Conservation (phyloP, 352 stramenopile species). For the Phytophthora citricola region DNA sequence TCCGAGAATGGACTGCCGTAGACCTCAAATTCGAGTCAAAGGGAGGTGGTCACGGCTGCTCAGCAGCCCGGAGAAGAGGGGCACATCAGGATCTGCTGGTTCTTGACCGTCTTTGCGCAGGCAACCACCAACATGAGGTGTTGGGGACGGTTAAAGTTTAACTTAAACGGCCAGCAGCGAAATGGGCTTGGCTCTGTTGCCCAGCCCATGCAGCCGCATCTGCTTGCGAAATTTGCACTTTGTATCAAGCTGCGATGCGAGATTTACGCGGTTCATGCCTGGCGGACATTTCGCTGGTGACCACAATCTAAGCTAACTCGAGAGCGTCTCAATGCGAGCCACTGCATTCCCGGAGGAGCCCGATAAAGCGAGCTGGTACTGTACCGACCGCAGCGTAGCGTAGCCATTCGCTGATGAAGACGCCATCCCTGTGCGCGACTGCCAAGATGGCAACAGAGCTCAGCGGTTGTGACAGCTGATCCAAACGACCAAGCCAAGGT, state of each 20-base stretch:
- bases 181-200: conserved; percentile 35
- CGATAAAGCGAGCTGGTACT: too few relatives aligned
- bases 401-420: not conserved
- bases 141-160: conserved; percentile 3
- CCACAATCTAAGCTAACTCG: not conserved
- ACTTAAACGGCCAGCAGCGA: conserved; percentile 19
- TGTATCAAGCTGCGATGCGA: conserved; percentile 3
- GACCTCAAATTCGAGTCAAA: not conserved
- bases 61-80: conserved; percentile 14
- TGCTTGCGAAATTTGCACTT: conserved; percentile 30
- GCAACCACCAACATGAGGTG: conserved; percentile 1
- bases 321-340: conserved; percentile 1
- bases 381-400: too few relatives aligned
- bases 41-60: conserved; percentile 18
- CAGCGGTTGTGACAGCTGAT: not conserved
- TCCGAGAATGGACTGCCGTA: conserved; percentile 25
- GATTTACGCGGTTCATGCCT: conserved; percentile 7
- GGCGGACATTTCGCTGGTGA: conserved; percentile 4
- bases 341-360: too few relatives aligned
- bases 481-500: not conserved
- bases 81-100: conserved; percentile 37
- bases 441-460: conserved; percentile 13
- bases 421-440: conserved; percentile 13
- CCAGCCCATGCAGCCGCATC: conserved; percentile 14
- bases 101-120: conserved; percentile 25